A percentile compares a stretch with the other conserved stretches of the same genome.
phyloP scores from a whole-genome alignment of 2,329 filamentous ascomycete species.

The Fonsecaea monophora region DNA sequence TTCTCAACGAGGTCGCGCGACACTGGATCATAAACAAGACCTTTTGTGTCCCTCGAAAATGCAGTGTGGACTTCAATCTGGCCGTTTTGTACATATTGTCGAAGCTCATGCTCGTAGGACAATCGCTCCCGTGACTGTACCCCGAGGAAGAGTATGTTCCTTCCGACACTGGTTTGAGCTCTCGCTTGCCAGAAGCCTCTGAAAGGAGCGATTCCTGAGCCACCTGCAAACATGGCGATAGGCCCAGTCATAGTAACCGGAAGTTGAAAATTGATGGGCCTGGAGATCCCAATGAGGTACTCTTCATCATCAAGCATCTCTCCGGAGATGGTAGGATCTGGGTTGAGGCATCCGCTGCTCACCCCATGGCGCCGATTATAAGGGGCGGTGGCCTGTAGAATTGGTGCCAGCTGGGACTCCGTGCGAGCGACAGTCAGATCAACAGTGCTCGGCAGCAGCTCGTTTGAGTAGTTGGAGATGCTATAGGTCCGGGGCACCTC shows the following conservation, averaged over 20 bases:
- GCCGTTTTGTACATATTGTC: constrained; percentile 24
- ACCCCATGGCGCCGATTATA: constrained; percentile 20
- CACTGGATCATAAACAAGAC: constrained; percentile 26
- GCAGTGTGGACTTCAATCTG: constrained; percentile 31
- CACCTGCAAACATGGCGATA: constrained; percentile 31
- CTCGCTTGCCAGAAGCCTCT: constrained; percentile 30
- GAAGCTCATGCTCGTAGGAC: constrained; percentile 29
- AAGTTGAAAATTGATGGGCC: constrained; percentile 28
- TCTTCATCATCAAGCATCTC: constrained; percentile 29
- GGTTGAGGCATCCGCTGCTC: constrained; percentile 28
- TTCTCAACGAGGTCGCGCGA: constrained; percentile 29
- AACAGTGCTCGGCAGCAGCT: constrained; percentile 26
- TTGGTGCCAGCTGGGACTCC: constrained; percentile 17
- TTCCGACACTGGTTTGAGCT: constrained; percentile 27
- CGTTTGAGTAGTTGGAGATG: constrained; percentile 30
- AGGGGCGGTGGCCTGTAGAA: constrained; percentile 12
- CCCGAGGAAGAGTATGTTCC: constrained; percentile 30
- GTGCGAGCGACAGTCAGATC: constrained; percentile 28
- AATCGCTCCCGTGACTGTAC: constrained; percentile 28
- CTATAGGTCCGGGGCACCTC: constrained; percentile 28
- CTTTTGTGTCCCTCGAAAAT: constrained; percentile 27
- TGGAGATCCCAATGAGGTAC: constrained; percentile 26
- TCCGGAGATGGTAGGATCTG: constrained; percentile 19
- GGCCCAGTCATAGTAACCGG: constrained; percentile 24
- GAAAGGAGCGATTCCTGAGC: constrained; percentile 27